Conservation (phyloP, 2,329 filamentous ascomycete genomes). For the Cladorrhinum sp. region DNA sequence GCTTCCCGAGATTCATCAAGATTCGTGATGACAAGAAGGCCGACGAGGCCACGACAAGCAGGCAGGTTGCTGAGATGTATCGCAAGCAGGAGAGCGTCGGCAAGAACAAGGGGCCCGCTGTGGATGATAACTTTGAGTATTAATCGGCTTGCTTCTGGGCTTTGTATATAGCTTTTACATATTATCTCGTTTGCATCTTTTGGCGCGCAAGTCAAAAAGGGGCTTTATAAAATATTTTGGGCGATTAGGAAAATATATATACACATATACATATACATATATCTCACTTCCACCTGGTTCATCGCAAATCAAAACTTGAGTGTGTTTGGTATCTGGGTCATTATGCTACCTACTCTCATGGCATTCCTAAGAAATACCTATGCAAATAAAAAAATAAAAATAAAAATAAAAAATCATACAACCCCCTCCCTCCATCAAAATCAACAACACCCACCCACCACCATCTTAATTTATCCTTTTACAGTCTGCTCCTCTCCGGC, state of each 20-base stretch:
- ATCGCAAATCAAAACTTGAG: no score
- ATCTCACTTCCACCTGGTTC: no score
- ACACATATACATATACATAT: no score
- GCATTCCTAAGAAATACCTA: no score
- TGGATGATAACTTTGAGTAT: constrained; percentile 98
- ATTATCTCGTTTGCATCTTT: neutral
- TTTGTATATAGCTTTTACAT: neutral
- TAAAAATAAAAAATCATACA: neutral
- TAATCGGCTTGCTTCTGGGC: constrained; percentile 38
- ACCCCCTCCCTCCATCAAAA: neutral
- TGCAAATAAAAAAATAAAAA: neutral
- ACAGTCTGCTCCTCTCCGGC: neutral
- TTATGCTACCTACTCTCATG: no score
- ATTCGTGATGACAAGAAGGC: constrained; percentile 93
- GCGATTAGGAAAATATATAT: no score
- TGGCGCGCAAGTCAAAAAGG: neutral
- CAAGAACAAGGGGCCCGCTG: constrained; percentile 79
- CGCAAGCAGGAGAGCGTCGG: constrained; percentile 85
- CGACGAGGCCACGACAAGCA: constrained; percentile 78
- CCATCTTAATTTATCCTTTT: no score
- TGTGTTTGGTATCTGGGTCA: no score
- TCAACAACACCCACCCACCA: neutral
- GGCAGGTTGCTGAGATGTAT: constrained; percentile 96
- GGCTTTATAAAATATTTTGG: no score
- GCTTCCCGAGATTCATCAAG: constrained; percentile 92